These are phyloP conservation scores for Cladosporium sphaerospermum DNA, from an alignment of 2,329 filamentous ascomycete species.

Conservation along the genomic window DNA sequence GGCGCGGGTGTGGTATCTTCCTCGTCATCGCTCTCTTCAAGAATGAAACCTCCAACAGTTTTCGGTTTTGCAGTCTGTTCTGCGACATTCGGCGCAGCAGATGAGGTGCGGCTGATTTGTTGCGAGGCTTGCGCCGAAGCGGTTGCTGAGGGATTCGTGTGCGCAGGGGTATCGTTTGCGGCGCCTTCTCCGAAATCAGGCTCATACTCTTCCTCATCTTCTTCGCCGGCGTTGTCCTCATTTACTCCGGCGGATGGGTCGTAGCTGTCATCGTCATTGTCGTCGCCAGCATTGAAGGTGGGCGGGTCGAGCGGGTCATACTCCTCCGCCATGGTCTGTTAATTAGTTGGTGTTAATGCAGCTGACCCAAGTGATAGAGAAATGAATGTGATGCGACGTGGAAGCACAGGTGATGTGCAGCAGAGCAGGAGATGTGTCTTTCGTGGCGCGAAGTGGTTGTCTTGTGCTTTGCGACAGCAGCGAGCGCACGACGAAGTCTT, in stretches of 20 bases:
- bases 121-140: conserved; percentile 27
- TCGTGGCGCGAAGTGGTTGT: too few relatives aligned
- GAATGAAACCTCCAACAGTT: conserved; percentile 56
- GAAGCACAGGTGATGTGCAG: neutral
- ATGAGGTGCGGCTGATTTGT: conserved; percentile 31
- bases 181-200: conserved; percentile 23
- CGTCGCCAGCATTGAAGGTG: conserved; percentile 23
- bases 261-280: conserved; percentile 36
- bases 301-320: conserved; percentile 24
- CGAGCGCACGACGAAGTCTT: neutral
- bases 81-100: conserved; percentile 31
- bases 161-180: conserved; percentile 4
- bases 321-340: conserved; percentile 41
- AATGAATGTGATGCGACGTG: neutral
- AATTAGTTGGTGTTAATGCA: neutral
- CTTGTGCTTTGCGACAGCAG: conserved; percentile 3
- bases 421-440: neutral
- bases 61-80: conserved; percentile 37
- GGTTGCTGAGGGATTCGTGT: conserved; percentile 11
- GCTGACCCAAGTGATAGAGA: neutral
- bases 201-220: conserved; percentile 30
- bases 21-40: conserved; percentile 57
- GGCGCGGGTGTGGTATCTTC: conserved; percentile 18
- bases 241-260: conserved; percentile 22
- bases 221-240: conserved; percentile 17